Evolutionary conservation across 768 basidiomycete genomes (phyloP), one percentile per base, ranked within the genome.

Genomic region (Termitomyces sp.): DNA sequence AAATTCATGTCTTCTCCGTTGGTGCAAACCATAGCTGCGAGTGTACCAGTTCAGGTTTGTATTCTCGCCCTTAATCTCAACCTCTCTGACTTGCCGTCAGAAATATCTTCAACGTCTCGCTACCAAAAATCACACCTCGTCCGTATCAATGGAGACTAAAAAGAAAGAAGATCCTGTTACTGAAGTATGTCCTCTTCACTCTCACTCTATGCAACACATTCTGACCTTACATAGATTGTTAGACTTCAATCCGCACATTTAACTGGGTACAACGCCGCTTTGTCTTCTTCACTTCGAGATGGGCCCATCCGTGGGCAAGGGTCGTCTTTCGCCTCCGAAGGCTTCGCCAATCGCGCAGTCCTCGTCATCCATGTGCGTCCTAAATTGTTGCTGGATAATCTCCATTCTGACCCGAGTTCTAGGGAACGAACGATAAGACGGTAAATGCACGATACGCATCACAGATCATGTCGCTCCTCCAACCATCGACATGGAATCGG

Each of bases 1-100:
- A 89, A 86, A 67, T 83, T 90, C 67, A 88, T 91, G 81, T 88
- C 88, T 5, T 84, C 86, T 2, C 88, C 88, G 0, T 62, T 90
- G 14, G 78, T 89, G n/a, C 88, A 89, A 68, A 73, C 78, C 12
- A 62, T 88, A 11, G 79, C 86, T 0, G 79, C 86, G 12, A 87
- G 82, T 62, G 73, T 74, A 19, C 81, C 85, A 5, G 80, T 84
- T 58, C 79, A 80, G 57, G 86, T 88, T 63, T 55, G 78, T 69
- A 19, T 40, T 11, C 30, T 39, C 9, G 47, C 50, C 42, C 53
- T 58, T 21, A 16, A 19, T 19, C 19, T 48, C 7, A 5, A 47
- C 47, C 32, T 48, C 44, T 37, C 37, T 56, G 21, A 60, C 37
- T 53, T 7, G 23, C 4, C 12, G 21, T 2, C 45, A 82, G 81